Conservation (phyloP, 768 basidiomycete species). For the Leccinum obscurum region DNA sequence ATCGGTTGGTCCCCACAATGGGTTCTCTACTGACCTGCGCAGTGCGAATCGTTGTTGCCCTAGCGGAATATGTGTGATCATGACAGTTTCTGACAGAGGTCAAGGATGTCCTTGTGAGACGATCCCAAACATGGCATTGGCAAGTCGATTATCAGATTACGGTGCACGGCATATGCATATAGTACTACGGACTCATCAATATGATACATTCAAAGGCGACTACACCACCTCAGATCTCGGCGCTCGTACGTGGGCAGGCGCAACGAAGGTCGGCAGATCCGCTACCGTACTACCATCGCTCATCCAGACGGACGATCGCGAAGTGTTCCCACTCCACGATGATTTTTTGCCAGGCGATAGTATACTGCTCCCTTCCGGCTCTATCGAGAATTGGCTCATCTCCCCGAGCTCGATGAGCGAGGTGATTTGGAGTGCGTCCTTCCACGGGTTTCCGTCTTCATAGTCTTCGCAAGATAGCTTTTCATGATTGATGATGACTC, state of each 20-base stretch:
- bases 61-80: not conserved
- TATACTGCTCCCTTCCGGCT: not conserved
- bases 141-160: not conserved
- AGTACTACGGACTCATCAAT: not conserved
- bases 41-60: not conserved
- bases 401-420: conserved; percentile 15
- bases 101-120: not conserved
- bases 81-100: too few species aligned
- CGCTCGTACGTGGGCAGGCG: not conserved
- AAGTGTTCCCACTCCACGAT: not conserved
- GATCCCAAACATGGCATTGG: too few species aligned
- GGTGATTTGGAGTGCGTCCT: conserved; percentile 15
- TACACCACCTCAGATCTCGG: not conserved
- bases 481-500: conserved; percentile 15
- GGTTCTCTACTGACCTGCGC: not conserved
- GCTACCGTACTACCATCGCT: not conserved
- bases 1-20: not conserved
- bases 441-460: conserved; percentile 3
- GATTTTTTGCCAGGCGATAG: not conserved
- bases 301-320: not conserved
- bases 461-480: conserved; percentile 2
- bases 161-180: not conserved
- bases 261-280: not conserved
- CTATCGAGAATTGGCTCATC: not conserved
- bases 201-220: not conserved